phyloP scores from a whole-genome alignment of 345 rosid genomes.

The Stellera chamaejasme region DNA sequence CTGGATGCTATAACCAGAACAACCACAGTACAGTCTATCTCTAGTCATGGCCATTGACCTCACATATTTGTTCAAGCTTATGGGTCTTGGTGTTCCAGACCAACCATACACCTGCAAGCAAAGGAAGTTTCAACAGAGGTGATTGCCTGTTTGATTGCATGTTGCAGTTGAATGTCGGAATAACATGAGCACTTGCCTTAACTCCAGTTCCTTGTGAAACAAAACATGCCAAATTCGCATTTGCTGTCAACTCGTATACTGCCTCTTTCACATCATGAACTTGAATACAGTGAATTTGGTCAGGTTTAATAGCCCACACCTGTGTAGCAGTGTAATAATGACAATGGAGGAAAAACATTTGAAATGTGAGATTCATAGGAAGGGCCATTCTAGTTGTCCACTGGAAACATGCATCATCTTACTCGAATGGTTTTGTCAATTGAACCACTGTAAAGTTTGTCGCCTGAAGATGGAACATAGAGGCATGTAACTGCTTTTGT shows the following conservation, averaged over 20 bases:
- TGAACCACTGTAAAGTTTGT: constrained; percentile 57
- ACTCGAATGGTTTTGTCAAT: constrained; percentile 60
- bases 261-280: constrained; percentile 58
- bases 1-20: constrained; percentile 53
- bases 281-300: constrained; percentile 47
- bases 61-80: constrained; percentile 36
- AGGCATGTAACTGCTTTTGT: constrained; percentile 55
- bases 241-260: constrained; percentile 38
- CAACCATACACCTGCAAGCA: constrained; percentile 45
- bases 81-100: constrained; percentile 48
- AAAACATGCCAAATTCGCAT: constrained; percentile 38
- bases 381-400: not conserved
- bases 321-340: constrained; percentile 8
- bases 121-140: not conserved
- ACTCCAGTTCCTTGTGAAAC: constrained; percentile 47
- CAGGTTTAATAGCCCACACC: constrained; percentile 53
- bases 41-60: constrained; percentile 42
- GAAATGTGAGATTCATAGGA: no score
- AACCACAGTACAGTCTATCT: constrained; percentile 46
- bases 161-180: not conserved
- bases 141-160: not conserved
- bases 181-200: constrained; percentile 28
- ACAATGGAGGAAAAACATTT: no score
- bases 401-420: constrained; percentile 11
- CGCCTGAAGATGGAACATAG: constrained; percentile 34